Conservation (phyloP, 2,329 filamentous ascomycete species). For the Xylaria arbuscula region DNA sequence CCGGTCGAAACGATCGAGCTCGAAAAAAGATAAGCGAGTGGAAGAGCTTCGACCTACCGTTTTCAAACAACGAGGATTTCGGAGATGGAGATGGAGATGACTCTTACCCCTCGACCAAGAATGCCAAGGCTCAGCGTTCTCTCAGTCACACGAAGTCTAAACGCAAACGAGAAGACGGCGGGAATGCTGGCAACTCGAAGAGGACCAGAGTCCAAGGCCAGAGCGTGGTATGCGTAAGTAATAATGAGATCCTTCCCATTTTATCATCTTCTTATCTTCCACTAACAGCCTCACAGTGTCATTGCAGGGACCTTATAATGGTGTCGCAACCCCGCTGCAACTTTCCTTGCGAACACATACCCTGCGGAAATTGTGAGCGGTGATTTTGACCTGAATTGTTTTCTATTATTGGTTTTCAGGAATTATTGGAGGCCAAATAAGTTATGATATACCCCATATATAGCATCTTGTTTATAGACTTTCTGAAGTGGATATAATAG, state of each 20-base stretch:
- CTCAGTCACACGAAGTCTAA: constrained; percentile 32
- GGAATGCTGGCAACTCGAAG: constrained; percentile 32
- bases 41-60: constrained; percentile 55
- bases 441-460: constrained; percentile 33
- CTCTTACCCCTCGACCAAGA: constrained; percentile 31
- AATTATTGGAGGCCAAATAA: constrained; percentile 2
- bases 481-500: not conserved
- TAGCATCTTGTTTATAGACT: constrained; percentile 26
- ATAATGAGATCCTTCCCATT: constrained; percentile 12
- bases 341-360: constrained; percentile 37
- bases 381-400: not conserved
- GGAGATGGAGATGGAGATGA: constrained; percentile 39
- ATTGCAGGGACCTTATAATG: constrained; percentile 32
- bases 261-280: constrained; percentile 5
- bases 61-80: constrained; percentile 38
- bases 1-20: constrained; percentile 57
- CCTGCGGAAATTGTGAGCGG: constrained; percentile 38
- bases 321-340: constrained; percentile 24
- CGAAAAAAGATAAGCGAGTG: constrained; percentile 66
- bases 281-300: constrained; percentile 34
- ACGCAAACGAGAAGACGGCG: constrained; percentile 43
- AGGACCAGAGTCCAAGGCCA: constrained; percentile 27
- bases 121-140: constrained; percentile 24
- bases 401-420: not conserved
- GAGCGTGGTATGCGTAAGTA: constrained; percentile 34